These are phyloP conservation scores for Yarrowia divulgata DNA, from an alignment of 805 yeast genomes.

Conservation along the genomic window DNA sequence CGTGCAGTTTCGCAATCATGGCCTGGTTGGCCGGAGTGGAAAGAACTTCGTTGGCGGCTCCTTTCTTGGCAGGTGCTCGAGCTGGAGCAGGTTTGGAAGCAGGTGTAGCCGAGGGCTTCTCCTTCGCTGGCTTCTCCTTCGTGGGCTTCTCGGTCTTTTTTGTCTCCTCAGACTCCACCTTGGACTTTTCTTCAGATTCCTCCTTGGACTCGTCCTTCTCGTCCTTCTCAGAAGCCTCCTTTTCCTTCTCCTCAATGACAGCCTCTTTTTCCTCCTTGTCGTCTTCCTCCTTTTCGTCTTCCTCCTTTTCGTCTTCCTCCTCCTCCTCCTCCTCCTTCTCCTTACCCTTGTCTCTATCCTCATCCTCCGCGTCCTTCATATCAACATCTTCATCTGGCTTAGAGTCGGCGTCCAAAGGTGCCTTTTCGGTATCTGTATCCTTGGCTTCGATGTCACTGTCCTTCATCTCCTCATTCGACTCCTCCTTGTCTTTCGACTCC, in stretches of 20 bases:
- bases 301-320: slow-evolving; percentile 31
- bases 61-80: slow-evolving; percentile 5
- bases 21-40: slow-evolving; percentile 59
- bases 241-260: not conserved
- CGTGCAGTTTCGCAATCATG: slow-evolving; percentile 84
- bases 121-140: too few relatives aligned
- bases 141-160: not conserved
- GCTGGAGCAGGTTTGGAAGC: not conserved
- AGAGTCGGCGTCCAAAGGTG: not conserved
- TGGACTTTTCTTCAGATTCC: not conserved
- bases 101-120: too few relatives aligned
- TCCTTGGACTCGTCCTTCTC: not conserved
- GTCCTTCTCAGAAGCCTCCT: not conserved
- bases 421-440: not conserved
- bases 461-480: too few relatives aligned
- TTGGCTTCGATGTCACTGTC: not conserved
- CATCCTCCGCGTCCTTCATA: not conserved
- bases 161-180: not conserved
- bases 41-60: slow-evolving; percentile 40
- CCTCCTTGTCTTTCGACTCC: too few relatives aligned
- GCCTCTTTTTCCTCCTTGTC: not conserved
- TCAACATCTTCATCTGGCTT: slow-evolving; percentile 15
- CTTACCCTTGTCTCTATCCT: slow-evolving; percentile 48
- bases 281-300: not conserved
- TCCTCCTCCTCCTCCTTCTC: slow-evolving; percentile 44